Evolutionary conservation across 2,329 filamentous ascomycete species (phyloP).

Genomic region (Diaporthe sp.): DNA sequence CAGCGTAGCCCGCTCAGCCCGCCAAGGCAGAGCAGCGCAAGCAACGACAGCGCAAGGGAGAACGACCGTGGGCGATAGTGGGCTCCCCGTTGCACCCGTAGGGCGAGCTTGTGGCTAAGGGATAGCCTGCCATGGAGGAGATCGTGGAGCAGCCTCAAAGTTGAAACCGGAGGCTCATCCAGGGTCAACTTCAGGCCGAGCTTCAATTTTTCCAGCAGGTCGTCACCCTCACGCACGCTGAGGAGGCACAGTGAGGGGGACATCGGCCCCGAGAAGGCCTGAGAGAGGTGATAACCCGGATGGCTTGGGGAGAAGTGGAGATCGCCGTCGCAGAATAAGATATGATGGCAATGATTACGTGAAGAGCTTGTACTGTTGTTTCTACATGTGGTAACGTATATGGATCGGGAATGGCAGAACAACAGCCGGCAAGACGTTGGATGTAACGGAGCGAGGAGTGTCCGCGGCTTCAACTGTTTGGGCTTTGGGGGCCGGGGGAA

Average conservation of each 20-base stretch:
- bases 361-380: background rate
- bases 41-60: background rate
- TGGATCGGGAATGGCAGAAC: background rate
- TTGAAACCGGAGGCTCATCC: background rate
- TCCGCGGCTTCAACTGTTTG: background rate
- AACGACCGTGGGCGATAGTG: slow-evolving; percentile 27
- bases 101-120: background rate
- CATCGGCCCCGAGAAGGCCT: background rate
- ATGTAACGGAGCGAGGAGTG: background rate
- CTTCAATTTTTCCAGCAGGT: background rate
- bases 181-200: background rate
- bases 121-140: background rate
- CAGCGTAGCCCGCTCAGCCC: slow-evolving; percentile 26
- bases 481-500: background rate
- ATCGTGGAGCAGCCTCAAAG: background rate
- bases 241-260: background rate
- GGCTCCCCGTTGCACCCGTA: background rate
- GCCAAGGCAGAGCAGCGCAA: background rate
- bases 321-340: background rate
- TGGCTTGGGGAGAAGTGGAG: background rate
- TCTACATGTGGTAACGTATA: background rate
- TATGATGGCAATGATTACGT: background rate
- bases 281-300: background rate
- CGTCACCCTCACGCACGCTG: background rate
- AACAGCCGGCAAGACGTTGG: background rate